phyloP scores from a whole-genome alignment of 352 stramenopile genomes.

The Phytophthora vignae region DNA sequence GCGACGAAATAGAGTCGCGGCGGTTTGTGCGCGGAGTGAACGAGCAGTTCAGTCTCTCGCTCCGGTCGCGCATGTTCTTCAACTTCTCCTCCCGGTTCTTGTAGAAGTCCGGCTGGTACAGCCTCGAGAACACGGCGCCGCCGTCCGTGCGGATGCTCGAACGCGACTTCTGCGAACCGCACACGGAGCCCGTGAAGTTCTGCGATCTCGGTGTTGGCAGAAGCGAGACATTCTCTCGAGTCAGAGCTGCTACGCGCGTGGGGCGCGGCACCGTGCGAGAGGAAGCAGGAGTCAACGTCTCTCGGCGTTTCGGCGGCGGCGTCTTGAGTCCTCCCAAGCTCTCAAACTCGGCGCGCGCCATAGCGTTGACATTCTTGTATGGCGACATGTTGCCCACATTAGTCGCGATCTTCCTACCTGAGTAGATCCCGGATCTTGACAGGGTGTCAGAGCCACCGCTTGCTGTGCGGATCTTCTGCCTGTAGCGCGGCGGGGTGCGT shows the following conservation, averaged over 20 bases:
- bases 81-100: conserved; percentile 82
- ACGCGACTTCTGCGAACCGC: conserved; percentile 75
- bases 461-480: conserved; percentile 24
- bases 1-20: conserved; percentile 64
- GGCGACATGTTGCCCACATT: conserved; percentile 40
- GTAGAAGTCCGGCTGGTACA: conserved; percentile 89
- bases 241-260: conserved; percentile 72
- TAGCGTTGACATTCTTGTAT: conserved; percentile 35
- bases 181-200: conserved; percentile 65
- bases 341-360: conserved; percentile 28
- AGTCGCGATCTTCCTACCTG: conserved; percentile 31
- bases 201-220: conserved; percentile 58
- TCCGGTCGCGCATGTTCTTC: conserved; percentile 65
- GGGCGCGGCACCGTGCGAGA: conserved; percentile 42
- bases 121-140: conserved; percentile 79
- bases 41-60: conserved; percentile 67
- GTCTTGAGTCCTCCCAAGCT: conserved; percentile 40
- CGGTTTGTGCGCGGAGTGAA: conserved; percentile 71
- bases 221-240: conserved; percentile 82
- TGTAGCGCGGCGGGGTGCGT: conserved; percentile 32
- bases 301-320: conserved; percentile 38
- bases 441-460: conserved; percentile 37
- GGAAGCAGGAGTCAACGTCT: conserved; percentile 20
- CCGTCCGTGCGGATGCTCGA: conserved; percentile 82
- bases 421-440: conserved; percentile 37